A percentile compares a stretch with the other conserved stretches of the same genome.
Evolutionary conservation across 2,329 filamentous ascomycete species (phyloP).

Genomic region (Aspergillus arachidicola): DNA sequence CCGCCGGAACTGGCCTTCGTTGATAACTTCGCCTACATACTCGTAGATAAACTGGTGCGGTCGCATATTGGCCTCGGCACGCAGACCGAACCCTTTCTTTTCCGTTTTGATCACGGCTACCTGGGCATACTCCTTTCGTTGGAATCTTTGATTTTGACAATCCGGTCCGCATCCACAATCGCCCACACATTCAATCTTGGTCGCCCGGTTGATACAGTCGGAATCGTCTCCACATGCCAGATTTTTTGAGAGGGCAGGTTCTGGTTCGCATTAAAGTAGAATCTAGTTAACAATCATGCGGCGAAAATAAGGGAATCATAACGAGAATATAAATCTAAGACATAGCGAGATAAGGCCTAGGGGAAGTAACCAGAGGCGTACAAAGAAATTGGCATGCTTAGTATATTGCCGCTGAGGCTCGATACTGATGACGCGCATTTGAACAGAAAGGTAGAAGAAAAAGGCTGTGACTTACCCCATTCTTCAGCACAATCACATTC

Average conservation of each 20-base stretch:
- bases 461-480: conserved; percentile 71
- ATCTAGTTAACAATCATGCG: neutral
- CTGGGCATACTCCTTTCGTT: conserved; percentile 82
- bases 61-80: conserved; percentile 74
- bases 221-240: conserved; percentile 92
- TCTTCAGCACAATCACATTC: conserved; percentile 95
- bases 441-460: conserved; percentile 26
- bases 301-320: no score
- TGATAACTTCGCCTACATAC: conserved; percentile 98
- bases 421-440: neutral
- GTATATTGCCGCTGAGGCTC: neutral
- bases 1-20: conserved; percentile 82
- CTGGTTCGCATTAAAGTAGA: conserved; percentile 36
- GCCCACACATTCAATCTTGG: conserved; percentile 92
- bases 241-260: conserved; percentile 61
- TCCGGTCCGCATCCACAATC: conserved; percentile 84
- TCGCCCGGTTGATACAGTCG: conserved; percentile 97
- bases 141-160: conserved; percentile 95
- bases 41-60: conserved; percentile 94
- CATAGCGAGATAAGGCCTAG: neutral
- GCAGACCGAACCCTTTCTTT: conserved; percentile 94
- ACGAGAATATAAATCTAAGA: neutral
- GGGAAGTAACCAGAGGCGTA: neutral
- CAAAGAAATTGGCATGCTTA: neutral
- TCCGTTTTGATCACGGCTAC: conserved; percentile 97